Evolutionary conservation across 495 filamentous ascomycete genomes (phyloP).

Genomic region (Penicillium antarcticum): DNA sequence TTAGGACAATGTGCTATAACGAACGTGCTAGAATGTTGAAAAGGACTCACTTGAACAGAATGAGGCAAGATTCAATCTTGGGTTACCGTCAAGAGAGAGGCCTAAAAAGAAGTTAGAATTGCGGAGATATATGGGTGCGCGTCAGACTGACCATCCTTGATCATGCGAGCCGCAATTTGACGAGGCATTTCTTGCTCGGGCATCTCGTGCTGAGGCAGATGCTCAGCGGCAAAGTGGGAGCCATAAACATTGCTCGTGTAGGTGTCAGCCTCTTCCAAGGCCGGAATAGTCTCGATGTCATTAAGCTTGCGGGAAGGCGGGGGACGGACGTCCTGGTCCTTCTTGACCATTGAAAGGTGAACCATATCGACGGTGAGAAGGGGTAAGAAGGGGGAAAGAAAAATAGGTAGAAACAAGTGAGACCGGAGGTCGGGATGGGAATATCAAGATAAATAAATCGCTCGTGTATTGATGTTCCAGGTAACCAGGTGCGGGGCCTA

Average conservation of each 20-base stretch:
- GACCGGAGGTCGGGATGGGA: not conserved
- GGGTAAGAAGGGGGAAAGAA: not conserved
- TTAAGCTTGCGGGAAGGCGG: conserved; percentile 22
- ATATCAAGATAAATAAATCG: too few relatives aligned
- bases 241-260: conserved; percentile 76
- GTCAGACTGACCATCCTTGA: conserved; percentile 81
- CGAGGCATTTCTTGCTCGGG: conserved; percentile 86
- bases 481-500: too few relatives aligned
- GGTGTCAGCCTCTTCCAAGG: conserved; percentile 50
- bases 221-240: conserved; percentile 70
- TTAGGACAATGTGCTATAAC: too few relatives aligned
- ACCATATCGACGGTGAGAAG: conserved; percentile 28
- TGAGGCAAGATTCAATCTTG: too few relatives aligned
- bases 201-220: conserved; percentile 80
- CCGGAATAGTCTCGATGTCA: conserved; percentile 27
- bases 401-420: not conserved
- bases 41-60: too few relatives aligned
- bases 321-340: conserved; percentile 25
- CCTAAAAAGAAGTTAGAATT: too few relatives aligned
- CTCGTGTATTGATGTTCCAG: too few relatives aligned
- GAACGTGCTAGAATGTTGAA: too few relatives aligned
- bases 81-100: conserved; percentile 60
- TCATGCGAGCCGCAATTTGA: conserved; percentile 90
- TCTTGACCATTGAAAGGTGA: conserved; percentile 35
- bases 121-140: too few relatives aligned